Evolutionary conservation across 2,329 filamentous ascomycete genomes (phyloP).

Genomic region (Massarina eburnea): DNA sequence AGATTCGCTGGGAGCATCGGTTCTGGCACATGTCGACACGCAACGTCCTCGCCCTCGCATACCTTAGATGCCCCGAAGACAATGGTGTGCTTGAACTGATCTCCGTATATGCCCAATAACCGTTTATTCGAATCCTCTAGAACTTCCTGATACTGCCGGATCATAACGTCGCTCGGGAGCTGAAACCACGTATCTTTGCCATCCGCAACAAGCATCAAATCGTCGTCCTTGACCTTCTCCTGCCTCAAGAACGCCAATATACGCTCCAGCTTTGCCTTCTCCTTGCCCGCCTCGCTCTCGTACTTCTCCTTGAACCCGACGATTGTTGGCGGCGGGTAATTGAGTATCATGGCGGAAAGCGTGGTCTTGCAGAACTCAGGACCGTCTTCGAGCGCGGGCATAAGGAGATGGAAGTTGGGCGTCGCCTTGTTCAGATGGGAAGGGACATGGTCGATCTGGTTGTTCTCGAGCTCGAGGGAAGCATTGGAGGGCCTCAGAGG

Average conservation of each 20-base stretch:
- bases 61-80: slow-evolving; percentile 59
- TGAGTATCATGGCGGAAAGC: slow-evolving; percentile 59
- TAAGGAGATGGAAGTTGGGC: slow-evolving; percentile 56
- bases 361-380: slow-evolving; percentile 59
- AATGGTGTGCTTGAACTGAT: slow-evolving; percentile 53
- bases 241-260: slow-evolving; percentile 53
- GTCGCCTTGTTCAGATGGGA: slow-evolving; percentile 33
- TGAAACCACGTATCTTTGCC: slow-evolving; percentile 67
- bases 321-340: slow-evolving; percentile 60
- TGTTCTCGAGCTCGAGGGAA: slow-evolving; percentile 38
- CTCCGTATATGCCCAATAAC: slow-evolving; percentile 54
- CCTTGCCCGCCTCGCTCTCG: slow-evolving; percentile 30
- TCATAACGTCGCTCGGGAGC: slow-evolving; percentile 63
- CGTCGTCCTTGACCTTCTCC: slow-evolving; percentile 55
- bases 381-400: slow-evolving; percentile 53
- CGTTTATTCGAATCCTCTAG: slow-evolving; percentile 56
- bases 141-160: slow-evolving; percentile 62
- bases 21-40: slow-evolving; percentile 56
- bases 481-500: slow-evolving; percentile 38
- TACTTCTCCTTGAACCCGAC: slow-evolving; percentile 47
- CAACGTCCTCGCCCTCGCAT: slow-evolving; percentile 53
- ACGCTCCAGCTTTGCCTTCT: slow-evolving; percentile 49
- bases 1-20: slow-evolving; percentile 54
- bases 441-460: slow-evolving; percentile 29
- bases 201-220: slow-evolving; percentile 66